A percentile compares a stretch with the other conserved stretches of the same genome.
Conservation (phyloP, 331 rosid species). For the Cucumis variabilis region DNA sequence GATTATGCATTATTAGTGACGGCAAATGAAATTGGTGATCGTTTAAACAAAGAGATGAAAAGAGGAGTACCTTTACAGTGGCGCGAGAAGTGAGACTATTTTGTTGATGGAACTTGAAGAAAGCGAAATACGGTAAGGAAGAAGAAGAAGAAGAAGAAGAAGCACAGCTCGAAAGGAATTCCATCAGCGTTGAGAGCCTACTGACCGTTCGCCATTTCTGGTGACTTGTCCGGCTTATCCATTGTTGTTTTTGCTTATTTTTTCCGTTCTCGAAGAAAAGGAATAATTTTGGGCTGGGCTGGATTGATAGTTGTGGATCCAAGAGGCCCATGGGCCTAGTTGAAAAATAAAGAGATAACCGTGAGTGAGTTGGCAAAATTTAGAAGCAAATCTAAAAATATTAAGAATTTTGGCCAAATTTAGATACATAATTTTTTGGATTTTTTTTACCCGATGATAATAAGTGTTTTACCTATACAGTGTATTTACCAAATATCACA, state of each 20-base stretch:
- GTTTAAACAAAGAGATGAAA: background rate
- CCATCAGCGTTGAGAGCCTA: background rate
- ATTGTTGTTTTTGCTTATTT: background rate
- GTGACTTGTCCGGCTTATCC: slow-evolving; percentile 16
- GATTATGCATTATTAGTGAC: background rate
- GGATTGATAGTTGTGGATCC: background rate
- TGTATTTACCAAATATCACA: too few relatives aligned
- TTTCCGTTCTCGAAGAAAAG: background rate
- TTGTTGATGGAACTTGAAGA: background rate
- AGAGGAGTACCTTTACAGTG: slow-evolving; percentile 23
- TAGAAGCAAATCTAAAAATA: too few relatives aligned
- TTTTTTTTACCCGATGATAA: too few relatives aligned
- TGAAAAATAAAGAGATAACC: too few relatives aligned
- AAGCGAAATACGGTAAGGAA: background rate
- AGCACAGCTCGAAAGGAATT: slow-evolving; percentile 8
- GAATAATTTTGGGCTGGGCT: background rate
- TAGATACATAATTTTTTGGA: too few relatives aligned
- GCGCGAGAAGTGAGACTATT: slow-evolving; percentile 1
- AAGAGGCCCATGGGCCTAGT: background rate
- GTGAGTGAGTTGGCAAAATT: too few relatives aligned
- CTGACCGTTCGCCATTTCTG: slow-evolving; percentile 14
- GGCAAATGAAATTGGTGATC: background rate
- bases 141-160: background rate
- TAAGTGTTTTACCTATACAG: too few relatives aligned
- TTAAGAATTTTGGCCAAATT: too few relatives aligned